Evolutionary conservation across 1,284 basidiomycete genomes (phyloP).

Genomic region (Ceratobasidium sp.): DNA sequence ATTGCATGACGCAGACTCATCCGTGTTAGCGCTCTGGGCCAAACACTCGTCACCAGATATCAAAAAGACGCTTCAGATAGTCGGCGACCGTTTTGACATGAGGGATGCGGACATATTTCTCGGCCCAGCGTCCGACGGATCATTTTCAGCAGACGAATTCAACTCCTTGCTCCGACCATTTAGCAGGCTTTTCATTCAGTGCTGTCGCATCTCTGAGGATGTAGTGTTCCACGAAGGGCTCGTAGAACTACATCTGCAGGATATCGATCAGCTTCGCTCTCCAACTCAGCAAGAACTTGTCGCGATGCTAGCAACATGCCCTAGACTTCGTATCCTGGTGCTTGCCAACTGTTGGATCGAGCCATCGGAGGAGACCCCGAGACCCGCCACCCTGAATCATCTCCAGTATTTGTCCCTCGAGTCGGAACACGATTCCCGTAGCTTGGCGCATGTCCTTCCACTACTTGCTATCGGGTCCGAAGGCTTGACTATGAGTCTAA

Average conservation of each 20-base stretch:
- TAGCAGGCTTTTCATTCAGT: background rate
- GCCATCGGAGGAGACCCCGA: background rate
- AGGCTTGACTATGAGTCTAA: background rate
- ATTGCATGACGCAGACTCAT: background rate
- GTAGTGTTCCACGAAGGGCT: background rate
- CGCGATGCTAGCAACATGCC: background rate
- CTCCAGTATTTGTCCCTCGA: slow-evolving; percentile 5
- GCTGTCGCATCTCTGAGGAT: background rate
- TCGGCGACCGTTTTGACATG: background rate
- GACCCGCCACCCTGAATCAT: background rate
- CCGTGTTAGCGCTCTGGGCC: background rate
- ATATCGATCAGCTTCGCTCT: background rate
- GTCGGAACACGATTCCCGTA: background rate
- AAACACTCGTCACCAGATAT: background rate
- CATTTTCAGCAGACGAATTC: background rate
- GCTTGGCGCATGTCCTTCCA: background rate
- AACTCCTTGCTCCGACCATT: background rate
- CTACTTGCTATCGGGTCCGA: background rate
- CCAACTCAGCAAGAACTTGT: background rate
- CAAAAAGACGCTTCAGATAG: background rate
- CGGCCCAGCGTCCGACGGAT: too few species aligned
- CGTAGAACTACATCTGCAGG: background rate
- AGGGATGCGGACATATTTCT: background rate
- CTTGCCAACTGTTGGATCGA: background rate
- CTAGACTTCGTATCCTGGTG: background rate